Base-by-base conservation (phyloP, 257 asterid genomes). In the Solanum chilense region DNA sequence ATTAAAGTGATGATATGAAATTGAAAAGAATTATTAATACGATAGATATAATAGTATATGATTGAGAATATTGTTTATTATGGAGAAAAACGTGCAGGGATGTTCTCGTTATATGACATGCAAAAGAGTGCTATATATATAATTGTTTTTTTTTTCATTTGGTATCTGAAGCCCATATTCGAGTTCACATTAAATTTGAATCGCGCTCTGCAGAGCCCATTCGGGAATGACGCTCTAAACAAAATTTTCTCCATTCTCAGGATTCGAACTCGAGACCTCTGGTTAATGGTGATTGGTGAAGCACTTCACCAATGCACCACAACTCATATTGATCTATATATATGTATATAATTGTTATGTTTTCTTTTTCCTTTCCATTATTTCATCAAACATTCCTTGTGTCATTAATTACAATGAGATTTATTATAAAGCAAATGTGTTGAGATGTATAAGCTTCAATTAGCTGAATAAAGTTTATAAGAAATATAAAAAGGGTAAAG, bases 11-110 rank as follows among this genome's bases (percentile, higher is more conserved):
- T 58, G 25, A 58, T 58, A 18, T 20, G 66, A 56, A 18, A 11
- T 20, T 20, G 66, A 37, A 11, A 44, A 44, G 3, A 10, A 44
- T 44, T 44, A 44, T 44, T 44, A 44, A 44, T 44, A 13, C 49
- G 49, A 44, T 44, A 44, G 14, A 12, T 18, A 58, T 58, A 58
- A 56, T 58, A 56, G 25, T 0, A 58, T 58, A 58, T 58, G 25
- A 20, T 58, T 58, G 66, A 49, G 23, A 49, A 49, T 49, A 49
- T 49, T 49, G 60, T 58, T 35, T 21, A 37, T 73, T 35, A 44
- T 84, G 49, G 80, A 73, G 80, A 35, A 83, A 85, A 23, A 78
- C 77, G 86, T 90, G 87, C 74, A 69, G 69, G 85, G 78, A 83
- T 88, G 86, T 82, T 39, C 89, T 70, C 75, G 27, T 87, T 44